Base-by-base conservation (phyloP, 768 basidiomycete species). In the Naematelia aurantialba region DNA sequence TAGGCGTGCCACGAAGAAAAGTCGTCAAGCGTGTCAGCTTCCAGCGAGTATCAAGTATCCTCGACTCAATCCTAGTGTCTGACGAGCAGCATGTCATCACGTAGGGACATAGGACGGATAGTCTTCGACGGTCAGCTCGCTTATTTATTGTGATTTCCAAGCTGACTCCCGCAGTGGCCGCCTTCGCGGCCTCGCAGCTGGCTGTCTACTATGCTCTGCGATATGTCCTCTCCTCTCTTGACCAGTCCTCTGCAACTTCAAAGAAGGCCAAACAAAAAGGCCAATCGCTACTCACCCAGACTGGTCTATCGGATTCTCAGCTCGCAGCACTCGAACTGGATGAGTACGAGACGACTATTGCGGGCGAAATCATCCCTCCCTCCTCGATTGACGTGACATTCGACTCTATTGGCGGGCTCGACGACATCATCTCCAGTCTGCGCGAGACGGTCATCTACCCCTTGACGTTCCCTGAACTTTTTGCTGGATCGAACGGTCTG, bases 391-490 rank as follows among this genome's bases (percentile, higher is more conserved):
- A 67, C n/a, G 72, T 54, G 24, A 74, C 61, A 34, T 62, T 58
- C 62, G 58, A 75, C 82, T 91, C 94, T 68, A 89, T 99, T 54
- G 96, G 94, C 17, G 96, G 96, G 17, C 83, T 99, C 31, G 94
- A 98, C 52, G 80, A 85, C 29, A 96, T 97, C 66, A 86, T 97
- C 56, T 82, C 85, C 19, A 89, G 88, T 29, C 84, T 99, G 52
- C 86, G 90, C 53, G 96, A 98, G 81, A 89, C 92, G 56, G 87
- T 99, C 58, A 97, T 98, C 69, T 94, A 89, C 73, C 94, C 94
- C 1, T 84, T 98, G 44, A 84, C 88, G 60, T 94, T 89, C 70
- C 96, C 96, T 2, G 81, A 87, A 58, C 83, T 98, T 57, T 97
- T 97, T 81, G 17, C 88, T 0, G 89, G 91, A 0, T 82, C 87